phyloP scores from a whole-genome alignment of 768 basidiomycete species.

The Lentinula boryana region DNA sequence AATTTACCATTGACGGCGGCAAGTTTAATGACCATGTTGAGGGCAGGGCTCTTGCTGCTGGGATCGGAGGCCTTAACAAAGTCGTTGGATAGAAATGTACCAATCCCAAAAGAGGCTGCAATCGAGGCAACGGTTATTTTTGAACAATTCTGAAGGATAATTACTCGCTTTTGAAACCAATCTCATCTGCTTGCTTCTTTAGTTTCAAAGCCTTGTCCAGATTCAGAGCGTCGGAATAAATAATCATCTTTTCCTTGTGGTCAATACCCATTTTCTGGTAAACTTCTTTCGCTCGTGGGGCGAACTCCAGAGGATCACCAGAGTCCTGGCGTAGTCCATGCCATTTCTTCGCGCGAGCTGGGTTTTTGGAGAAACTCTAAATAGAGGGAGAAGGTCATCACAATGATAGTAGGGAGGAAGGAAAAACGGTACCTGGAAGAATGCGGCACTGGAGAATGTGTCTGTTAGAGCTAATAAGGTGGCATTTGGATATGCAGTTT shows the following conservation, averaged over 20 bases:
- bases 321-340: slow-evolving; percentile 87
- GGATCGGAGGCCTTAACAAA: slow-evolving; percentile 47
- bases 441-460: slow-evolving; percentile 85
- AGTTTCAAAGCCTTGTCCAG: slow-evolving; percentile 66
- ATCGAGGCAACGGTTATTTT: background rate
- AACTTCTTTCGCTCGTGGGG: slow-evolving; percentile 60
- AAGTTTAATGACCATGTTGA: slow-evolving; percentile 96
- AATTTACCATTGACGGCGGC: slow-evolving; percentile 63
- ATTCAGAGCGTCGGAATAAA: slow-evolving; percentile 82
- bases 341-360: slow-evolving; percentile 67
- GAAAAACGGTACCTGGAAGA: slow-evolving; percentile 62
- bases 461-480: slow-evolving; percentile 84
- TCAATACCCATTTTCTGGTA: slow-evolving; percentile 72
- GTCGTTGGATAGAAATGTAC: slow-evolving; percentile 90
- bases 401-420: background rate
- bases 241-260: slow-evolving; percentile 54
- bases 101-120: slow-evolving; percentile 87
- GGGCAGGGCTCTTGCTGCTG: slow-evolving; percentile 61
- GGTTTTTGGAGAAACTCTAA: slow-evolving; percentile 55
- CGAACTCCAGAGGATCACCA: slow-evolving; percentile 84
- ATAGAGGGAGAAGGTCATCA: background rate
- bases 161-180: slow-evolving; percentile 59
- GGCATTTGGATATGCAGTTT: slow-evolving; percentile 55
- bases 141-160: no score
- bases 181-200: slow-evolving; percentile 62